Evolutionary conservation across 345 rosid genomes (phyloP).

Genomic region (Carallia pectinifolia): DNA sequence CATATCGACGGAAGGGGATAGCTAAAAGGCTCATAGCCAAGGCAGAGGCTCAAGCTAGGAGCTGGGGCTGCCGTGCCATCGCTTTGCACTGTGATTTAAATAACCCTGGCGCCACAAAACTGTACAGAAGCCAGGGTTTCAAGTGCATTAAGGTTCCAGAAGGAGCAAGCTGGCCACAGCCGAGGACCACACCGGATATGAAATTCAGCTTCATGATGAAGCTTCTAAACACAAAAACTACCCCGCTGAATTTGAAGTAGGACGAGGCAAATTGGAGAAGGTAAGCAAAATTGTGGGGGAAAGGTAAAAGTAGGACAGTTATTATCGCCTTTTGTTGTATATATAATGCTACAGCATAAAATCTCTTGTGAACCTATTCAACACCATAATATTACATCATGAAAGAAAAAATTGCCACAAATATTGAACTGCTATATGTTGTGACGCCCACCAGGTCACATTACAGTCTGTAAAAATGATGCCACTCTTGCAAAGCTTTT

Average conservation of each 20-base stretch:
- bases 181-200: conserved; percentile 60
- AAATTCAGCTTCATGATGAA: conserved; percentile 89
- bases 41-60: conserved; percentile 80
- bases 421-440: neutral
- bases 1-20: conserved; percentile 74
- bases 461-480: neutral
- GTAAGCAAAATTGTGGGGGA: neutral
- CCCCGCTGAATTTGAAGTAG: conserved; percentile 13
- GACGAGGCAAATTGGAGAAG: neutral
- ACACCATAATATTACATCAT: neutral
- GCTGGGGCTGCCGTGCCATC: conserved; percentile 83
- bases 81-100: conserved; percentile 81
- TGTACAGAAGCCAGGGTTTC: conserved; percentile 76
- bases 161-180: conserved; percentile 84
- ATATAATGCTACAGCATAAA: neutral
- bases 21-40: conserved; percentile 71
- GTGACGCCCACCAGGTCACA: neutral
- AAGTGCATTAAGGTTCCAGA: conserved; percentile 68
- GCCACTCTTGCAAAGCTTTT: neutral
- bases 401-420: neutral
- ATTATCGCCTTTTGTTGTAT: conserved; percentile 12
- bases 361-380: neutral
- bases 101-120: conserved; percentile 66
- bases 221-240: conserved; percentile 50
- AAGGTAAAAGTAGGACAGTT: conserved; percentile 10